These are phyloP conservation scores for Cyberlindnera samutprakarnensis DNA, from an alignment of 805 yeast genomes.

Conservation along the genomic window DNA sequence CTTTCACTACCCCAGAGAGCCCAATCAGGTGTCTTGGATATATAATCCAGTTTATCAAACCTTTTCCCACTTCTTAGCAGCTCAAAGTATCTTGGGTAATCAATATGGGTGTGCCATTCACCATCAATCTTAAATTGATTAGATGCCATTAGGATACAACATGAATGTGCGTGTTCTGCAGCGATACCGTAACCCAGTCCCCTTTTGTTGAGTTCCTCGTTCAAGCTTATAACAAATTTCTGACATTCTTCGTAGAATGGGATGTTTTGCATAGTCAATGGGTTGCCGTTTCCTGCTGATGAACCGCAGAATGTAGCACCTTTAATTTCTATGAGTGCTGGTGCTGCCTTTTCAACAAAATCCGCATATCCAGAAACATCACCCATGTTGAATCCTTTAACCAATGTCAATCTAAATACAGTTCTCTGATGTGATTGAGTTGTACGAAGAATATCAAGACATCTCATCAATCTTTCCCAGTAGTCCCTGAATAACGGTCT, in stretches of 20 bases:
- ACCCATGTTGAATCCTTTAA: slow-evolving; percentile 85
- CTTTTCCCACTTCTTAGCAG: slow-evolving; percentile 54
- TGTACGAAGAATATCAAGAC: slow-evolving; percentile 72
- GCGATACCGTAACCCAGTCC: slow-evolving; percentile 76
- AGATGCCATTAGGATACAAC: slow-evolving; percentile 83
- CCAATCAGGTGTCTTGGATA: slow-evolving; percentile 80
- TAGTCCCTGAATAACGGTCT: slow-evolving; percentile 85
- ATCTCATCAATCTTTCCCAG: slow-evolving; percentile 81
- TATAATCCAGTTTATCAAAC: slow-evolving; percentile 75
- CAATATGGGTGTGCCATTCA: slow-evolving; percentile 85
- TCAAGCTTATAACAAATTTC: slow-evolving; percentile 58
- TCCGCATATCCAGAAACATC: slow-evolving; percentile 81
- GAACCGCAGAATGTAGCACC: slow-evolving; percentile 97
- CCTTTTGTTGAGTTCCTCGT: slow-evolving; percentile 52
- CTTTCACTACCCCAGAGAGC: slow-evolving; percentile 80
- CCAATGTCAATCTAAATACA: slow-evolving; percentile 83
- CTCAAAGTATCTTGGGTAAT: slow-evolving; percentile 69
- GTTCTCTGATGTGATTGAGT: slow-evolving; percentile 79
- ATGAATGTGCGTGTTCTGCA: slow-evolving; percentile 93
- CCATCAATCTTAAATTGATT: slow-evolving; percentile 59
- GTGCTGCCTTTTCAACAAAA: slow-evolving; percentile 71
- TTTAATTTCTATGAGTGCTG: slow-evolving; percentile 85
- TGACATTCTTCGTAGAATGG: slow-evolving; percentile 91
- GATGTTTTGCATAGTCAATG: slow-evolving; percentile 90
- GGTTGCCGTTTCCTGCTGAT: slow-evolving; percentile 74